Base-by-base conservation (phyloP, 305 asterid species). In the Fraxinus nigra region DNA sequence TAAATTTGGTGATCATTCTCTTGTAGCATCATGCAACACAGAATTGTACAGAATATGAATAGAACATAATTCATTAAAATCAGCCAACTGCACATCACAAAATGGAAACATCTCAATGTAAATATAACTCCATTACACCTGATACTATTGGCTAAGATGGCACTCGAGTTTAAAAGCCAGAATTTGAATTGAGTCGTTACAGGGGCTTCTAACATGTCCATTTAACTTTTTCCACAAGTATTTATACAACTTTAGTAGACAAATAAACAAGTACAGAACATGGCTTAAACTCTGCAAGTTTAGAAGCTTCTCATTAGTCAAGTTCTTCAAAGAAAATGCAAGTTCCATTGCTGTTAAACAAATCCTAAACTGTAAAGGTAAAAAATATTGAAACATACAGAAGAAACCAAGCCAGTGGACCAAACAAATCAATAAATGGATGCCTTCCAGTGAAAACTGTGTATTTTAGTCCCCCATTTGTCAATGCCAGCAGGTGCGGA, bases 291-390 rank as follows among this genome's bases (percentile, higher is more conserved):
- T 88, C 48, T 90, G 98, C 81, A 93, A 85, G 78, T 91, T 90
- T 69, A 94, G 89, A 86, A 94, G 97, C 85, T 91, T 93, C 87
- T 94, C 97, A 43, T 92, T 94, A 1, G 91, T 88, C 89, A 94
- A 81, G 87, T 94, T 94, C 90, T 93, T 97, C 79, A 93, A 79
- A 61, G 97, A 91, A 83, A 94, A 78, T n/a, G 97, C 97, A 76
- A 94, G 89, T 85, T 94, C 97, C 97, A 94, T 94, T 5, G 98
- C 98, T 94, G 90, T 70, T 82, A 69, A 40, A 43, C 34, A 79
- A 38, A 82, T 28, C 37, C 20, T 18, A 79, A 82, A 40, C 46
- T 0, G 5, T 7, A 11, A 78, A 7, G 0, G 22, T 51, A 4
- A 51, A 43, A 43, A 11, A 13, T 43, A 43, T 43, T 3, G 16